Conservation (phyloP, 2,329 filamentous ascomycete species). For the Ploettnerulaceae sp. region DNA sequence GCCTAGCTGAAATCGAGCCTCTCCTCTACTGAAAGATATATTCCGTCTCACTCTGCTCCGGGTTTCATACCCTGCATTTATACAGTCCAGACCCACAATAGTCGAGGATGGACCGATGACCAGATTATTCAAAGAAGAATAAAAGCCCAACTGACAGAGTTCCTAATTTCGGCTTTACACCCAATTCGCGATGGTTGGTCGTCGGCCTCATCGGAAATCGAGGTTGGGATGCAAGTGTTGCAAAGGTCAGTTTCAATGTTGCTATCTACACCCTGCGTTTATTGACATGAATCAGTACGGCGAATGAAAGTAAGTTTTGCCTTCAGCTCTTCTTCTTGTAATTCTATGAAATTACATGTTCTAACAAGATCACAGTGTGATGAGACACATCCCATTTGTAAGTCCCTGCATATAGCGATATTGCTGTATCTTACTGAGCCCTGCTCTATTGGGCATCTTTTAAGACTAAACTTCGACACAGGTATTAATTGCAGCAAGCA, state of each 20-base stretch:
- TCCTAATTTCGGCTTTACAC: too few species aligned
- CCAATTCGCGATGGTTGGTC: conserved; percentile 19
- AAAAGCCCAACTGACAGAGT: too few species aligned
- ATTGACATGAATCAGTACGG: background rate
- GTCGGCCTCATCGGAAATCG: conserved; percentile 63
- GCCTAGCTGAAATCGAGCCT: conserved; percentile 4
- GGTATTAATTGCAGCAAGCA: conserved; percentile 54
- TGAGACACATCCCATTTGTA: conserved; percentile 57
- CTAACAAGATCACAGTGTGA: conserved; percentile 46
- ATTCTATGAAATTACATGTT: background rate
- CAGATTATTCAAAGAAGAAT: too few species aligned
- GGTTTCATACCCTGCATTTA: too few species aligned
- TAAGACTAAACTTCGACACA: too few species aligned
- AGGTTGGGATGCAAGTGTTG: conserved; percentile 59
- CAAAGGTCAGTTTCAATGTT: conserved; percentile 47
- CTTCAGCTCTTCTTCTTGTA: background rate
- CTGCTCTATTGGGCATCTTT: too few species aligned
- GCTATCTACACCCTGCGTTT: background rate
- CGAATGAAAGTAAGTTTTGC: conserved; percentile 57
- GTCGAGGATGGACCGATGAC: too few species aligned
- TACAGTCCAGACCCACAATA: too few species aligned
- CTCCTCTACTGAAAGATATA: too few species aligned
- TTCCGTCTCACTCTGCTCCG: too few species aligned
- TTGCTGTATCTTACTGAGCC: background rate
- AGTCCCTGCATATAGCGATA: conserved; percentile 22